phyloP scores from a whole-genome alignment of 169 alveolate species.

The Eimeria maxima region DNA sequence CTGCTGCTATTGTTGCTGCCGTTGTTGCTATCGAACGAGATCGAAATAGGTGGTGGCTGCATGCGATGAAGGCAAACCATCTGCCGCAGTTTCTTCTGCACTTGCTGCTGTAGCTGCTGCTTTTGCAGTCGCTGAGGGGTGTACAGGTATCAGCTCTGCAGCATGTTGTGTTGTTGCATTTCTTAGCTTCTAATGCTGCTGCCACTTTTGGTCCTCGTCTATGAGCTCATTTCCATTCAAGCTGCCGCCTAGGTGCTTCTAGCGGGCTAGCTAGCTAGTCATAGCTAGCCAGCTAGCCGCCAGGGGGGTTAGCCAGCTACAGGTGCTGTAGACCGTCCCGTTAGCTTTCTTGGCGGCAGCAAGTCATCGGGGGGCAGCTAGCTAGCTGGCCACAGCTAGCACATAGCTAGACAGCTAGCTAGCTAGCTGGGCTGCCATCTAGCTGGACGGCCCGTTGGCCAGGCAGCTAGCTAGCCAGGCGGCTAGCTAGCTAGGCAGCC shows the following conservation, averaged over 20 bases:
- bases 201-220: slow-evolving; percentile 13
- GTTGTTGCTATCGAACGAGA: neutral
- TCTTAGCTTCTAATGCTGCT: slow-evolving; percentile 49
- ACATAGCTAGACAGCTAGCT: too few species aligned
- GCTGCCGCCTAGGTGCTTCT: neutral
- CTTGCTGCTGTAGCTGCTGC: slow-evolving; percentile 54
- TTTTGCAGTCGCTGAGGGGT: slow-evolving; percentile 36
- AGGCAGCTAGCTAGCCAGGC: too few species aligned
- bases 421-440: too few species aligned
- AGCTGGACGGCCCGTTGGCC: too few species aligned
- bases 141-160: neutral
- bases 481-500: too few species aligned
- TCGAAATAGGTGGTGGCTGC: neutral
- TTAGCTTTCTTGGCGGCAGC: too few species aligned
- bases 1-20: slow-evolving; percentile 16
- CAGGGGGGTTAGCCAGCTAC: slow-evolving; percentile 13
- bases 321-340: slow-evolving; percentile 37
- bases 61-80: neutral
- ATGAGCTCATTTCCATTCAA: slow-evolving; percentile 7
- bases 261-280: slow-evolving; percentile 14
- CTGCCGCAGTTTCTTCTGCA: neutral
- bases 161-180: neutral
- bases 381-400: too few species aligned
- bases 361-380: too few species aligned
- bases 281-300: neutral